Percentiles rank a stretch among this genome's conserved stretches.
phyloP scores from a whole-genome alignment of 257 asterid species.

The Solanum lycopersicoides region DNA sequence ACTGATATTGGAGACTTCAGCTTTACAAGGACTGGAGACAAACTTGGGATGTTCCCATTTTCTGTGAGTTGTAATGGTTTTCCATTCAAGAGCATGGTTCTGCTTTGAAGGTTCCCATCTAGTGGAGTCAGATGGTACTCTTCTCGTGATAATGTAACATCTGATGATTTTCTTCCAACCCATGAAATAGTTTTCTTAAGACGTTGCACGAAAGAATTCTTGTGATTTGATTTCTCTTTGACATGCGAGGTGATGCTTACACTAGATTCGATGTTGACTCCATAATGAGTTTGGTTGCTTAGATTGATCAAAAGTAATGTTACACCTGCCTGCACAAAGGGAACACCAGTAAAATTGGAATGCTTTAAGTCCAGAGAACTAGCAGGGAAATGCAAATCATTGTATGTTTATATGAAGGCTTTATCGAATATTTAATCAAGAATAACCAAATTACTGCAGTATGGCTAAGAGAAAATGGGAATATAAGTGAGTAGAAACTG shows the following conservation, averaged over 20 bases:
- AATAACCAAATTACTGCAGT: not conserved
- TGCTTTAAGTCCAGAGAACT: not conserved
- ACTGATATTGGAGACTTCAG: conserved; percentile 30
- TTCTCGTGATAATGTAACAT: conserved; percentile 41
- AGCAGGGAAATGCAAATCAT: not conserved
- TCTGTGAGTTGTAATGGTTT: conserved; percentile 31
- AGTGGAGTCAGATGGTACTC: conserved; percentile 74
- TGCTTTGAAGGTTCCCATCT: conserved; percentile 45
- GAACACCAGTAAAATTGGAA: not conserved
- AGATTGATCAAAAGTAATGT: conserved; percentile 70
- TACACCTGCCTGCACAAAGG: conserved; percentile 52
- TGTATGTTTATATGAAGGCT: not conserved
- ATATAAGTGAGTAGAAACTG: not conserved
- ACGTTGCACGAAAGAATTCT: conserved; percentile 19
- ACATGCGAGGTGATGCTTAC: not conserved
- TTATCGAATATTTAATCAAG: not conserved
- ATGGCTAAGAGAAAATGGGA: not conserved
- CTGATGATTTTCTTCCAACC: conserved; percentile 66
- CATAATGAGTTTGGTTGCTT: conserved; percentile 53
- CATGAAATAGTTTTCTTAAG: conserved; percentile 61
- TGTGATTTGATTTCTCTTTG: conserved; percentile 6
- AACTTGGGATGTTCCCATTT: conserved; percentile 34
- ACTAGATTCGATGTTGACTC: conserved; percentile 33
- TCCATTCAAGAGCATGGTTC: conserved; percentile 53
- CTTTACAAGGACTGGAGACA: conserved; percentile 30